Conservation (phyloP, 2,329 filamentous ascomycete species). For the Dothideomycetes sp. region DNA sequence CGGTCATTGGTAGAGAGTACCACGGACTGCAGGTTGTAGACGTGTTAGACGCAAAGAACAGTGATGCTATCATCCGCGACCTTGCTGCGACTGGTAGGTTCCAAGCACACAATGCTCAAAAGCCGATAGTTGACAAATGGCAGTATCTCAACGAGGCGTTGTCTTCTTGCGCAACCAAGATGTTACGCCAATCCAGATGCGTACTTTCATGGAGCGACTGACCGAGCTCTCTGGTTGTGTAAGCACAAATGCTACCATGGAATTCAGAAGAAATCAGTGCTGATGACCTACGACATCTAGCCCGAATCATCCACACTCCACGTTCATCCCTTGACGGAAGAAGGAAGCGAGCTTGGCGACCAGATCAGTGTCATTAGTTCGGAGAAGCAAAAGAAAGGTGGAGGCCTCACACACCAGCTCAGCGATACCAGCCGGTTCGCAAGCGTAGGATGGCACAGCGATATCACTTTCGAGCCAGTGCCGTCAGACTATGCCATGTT, state of each 20-base stretch:
- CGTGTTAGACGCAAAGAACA: slow-evolving; percentile 14
- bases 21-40: slow-evolving; percentile 16
- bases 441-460: slow-evolving; percentile 43
- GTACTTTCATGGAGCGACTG: slow-evolving; percentile 37
- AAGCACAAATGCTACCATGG: slow-evolving; percentile 18
- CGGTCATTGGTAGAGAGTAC: slow-evolving; percentile 13
- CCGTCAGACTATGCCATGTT: slow-evolving; percentile 48
- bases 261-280: too few species aligned
- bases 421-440: slow-evolving; percentile 44
- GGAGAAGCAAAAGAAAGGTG: slow-evolving; percentile 47
- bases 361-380: slow-evolving; percentile 50
- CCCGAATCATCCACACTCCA: slow-evolving; percentile 44
- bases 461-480: slow-evolving; percentile 46
- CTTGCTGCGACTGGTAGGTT: slow-evolving; percentile 14
- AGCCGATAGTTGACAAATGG: too few species aligned
- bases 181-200: slow-evolving; percentile 37
- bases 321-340: slow-evolving; percentile 46
- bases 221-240: slow-evolving; percentile 36
- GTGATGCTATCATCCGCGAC: slow-evolving; percentile 16
- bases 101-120: too few species aligned
- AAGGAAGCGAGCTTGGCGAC: slow-evolving; percentile 44
- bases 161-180: slow-evolving; percentile 44
- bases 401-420: slow-evolving; percentile 44
- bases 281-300: slow-evolving; percentile 18
- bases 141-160: slow-evolving; percentile 41